Percentiles rank a stretch among this genome's conserved stretches.
phyloP scores from a whole-genome alignment of 768 basidiomycete genomes.

The Xerocomus spinulosus region DNA sequence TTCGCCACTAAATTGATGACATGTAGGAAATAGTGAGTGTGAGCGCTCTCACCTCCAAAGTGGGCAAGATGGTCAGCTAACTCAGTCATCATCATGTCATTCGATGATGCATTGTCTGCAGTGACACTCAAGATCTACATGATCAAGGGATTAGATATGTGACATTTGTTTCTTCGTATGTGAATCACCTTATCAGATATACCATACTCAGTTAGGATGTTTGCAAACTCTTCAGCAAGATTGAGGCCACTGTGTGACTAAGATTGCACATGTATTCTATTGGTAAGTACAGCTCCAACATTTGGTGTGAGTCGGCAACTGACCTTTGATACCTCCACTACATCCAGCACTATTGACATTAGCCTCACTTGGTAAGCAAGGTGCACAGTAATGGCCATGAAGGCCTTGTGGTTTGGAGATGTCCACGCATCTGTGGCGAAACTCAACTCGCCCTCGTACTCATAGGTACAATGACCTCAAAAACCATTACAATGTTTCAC shows the following conservation, averaged over 20 bases:
- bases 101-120: background rate
- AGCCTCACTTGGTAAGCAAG: background rate
- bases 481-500: too few species aligned
- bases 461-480: too few species aligned
- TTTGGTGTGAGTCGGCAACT: background rate
- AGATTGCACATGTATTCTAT: background rate
- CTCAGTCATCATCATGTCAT: background rate
- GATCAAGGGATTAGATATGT: background rate
- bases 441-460: background rate
- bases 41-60: background rate
- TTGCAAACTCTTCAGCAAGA: background rate
- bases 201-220: background rate
- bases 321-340: conserved; percentile 25
- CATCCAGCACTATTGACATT: conserved; percentile 25
- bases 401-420: background rate
- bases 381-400: background rate
- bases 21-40: conserved; percentile 19
- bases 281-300: background rate
- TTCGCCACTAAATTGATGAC: conserved; percentile 33
- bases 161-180: background rate
- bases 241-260: background rate
- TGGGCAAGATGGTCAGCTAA: background rate
- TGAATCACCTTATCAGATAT: background rate
- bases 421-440: background rate
- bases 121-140: conserved; percentile 2